Percentiles rank a stretch among this genome's conserved stretches.
phyloP scores from a whole-genome alignment of 371 early-diverging fungal species.

The Mortierella sp. region DNA sequence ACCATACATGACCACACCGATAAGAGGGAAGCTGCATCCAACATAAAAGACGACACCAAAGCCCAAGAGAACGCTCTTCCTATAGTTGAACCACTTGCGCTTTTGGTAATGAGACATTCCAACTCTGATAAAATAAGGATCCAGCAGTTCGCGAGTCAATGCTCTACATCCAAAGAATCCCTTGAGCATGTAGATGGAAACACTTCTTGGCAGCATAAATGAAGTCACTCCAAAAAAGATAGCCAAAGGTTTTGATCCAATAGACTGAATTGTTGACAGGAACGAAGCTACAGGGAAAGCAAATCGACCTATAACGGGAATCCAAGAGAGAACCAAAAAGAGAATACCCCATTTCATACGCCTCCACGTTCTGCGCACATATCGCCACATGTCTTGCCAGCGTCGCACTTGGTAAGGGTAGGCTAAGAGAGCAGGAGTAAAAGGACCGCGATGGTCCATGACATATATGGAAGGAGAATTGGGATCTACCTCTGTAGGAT shows the following conservation, averaged over 20 bases:
- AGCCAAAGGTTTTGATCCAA: constrained; percentile 55
- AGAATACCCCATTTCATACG: constrained; percentile 62
- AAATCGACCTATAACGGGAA: constrained; percentile 70
- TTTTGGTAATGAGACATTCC: constrained; percentile 64
- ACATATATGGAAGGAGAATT: constrained; percentile 40
- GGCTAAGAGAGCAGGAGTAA: constrained; percentile 59
- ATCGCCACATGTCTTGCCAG: constrained; percentile 68
- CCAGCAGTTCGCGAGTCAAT: constrained; percentile 72
- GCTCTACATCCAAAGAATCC: constrained; percentile 73
- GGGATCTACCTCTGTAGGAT: constrained; percentile 15
- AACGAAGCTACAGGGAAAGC: constrained; percentile 69
- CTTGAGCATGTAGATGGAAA: constrained; percentile 62
- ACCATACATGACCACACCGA: constrained; percentile 69
- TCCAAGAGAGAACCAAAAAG: constrained; percentile 63
- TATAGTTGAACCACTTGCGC: constrained; percentile 70
- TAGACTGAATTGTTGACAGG: constrained; percentile 52
- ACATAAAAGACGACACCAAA: constrained; percentile 73
- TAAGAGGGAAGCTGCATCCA: constrained; percentile 63
- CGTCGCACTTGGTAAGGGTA: constrained; percentile 61
- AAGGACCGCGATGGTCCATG: constrained; percentile 60
- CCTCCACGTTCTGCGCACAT: constrained; percentile 62
- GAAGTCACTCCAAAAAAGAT: constrained; percentile 58
- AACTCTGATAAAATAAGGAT: constrained; percentile 76
- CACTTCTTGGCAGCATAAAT: constrained; percentile 62
- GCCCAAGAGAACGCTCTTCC: constrained; percentile 72